Percentiles rank a stretch among this genome's conserved stretches.
phyloP scores from a whole-genome alignment of 1,284 basidiomycete genomes.

The Schizophyllum commune region DNA sequence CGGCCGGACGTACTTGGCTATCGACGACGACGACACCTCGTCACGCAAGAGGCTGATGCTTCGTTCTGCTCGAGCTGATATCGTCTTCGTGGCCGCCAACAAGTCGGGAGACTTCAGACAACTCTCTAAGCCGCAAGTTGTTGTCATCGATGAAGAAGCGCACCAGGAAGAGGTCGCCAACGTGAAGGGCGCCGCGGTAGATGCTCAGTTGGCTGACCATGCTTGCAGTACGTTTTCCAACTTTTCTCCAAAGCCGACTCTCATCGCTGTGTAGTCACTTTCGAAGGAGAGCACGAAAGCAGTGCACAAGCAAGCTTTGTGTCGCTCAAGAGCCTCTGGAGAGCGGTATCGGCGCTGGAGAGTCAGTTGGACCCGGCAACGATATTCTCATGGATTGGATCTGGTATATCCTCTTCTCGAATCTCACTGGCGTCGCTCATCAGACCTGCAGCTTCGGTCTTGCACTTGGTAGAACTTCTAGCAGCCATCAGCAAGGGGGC shows the following conservation, averaged over 20 bases:
- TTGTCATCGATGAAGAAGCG: conserved; percentile 2
- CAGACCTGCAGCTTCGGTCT: neutral
- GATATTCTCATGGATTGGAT: too few relatives aligned
- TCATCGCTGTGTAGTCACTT: neutral
- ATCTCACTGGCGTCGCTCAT: neutral
- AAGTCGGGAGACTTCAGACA: neutral
- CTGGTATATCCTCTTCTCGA: too few relatives aligned
- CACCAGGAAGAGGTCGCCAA: neutral
- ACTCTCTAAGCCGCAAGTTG: neutral
- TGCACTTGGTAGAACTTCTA: neutral
- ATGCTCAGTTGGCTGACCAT: neutral
- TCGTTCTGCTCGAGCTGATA: conserved; percentile 1
- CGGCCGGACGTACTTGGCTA: conserved; percentile 19
- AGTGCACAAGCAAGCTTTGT: neutral
- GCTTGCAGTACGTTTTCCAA: neutral
- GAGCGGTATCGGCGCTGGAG: neutral
- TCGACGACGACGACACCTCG: conserved; percentile 20
- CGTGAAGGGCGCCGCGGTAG: neutral
- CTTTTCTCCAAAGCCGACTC: neutral
- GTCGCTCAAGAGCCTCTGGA: neutral
- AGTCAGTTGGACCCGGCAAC: neutral
- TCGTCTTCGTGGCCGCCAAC: conserved; percentile 3
- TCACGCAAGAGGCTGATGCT: conserved; percentile 19
- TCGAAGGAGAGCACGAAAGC: neutral
- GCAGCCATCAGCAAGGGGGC: neutral